A percentile compares a stretch with the other conserved stretches of the same genome.
These are phyloP conservation scores for Plectosphaerella cucumerina DNA, from an alignment of 2,329 filamentous ascomycete species.

Conservation along the genomic window DNA sequence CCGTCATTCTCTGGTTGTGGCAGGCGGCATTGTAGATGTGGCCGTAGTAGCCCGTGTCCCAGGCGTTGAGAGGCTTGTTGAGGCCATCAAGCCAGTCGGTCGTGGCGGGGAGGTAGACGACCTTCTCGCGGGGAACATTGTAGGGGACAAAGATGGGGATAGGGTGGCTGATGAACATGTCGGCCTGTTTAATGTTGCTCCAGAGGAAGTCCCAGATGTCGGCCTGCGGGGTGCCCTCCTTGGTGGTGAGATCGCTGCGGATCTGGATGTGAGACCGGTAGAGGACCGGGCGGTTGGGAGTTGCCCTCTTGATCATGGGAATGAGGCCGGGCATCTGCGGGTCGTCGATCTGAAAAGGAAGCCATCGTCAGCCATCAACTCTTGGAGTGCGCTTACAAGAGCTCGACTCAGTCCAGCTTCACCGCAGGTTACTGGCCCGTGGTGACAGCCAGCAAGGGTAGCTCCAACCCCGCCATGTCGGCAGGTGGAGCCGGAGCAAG, in stretches of 20 bases:
- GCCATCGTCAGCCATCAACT: neutral
- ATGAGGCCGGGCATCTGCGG: slow-evolving; percentile 81
- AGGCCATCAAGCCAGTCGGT: slow-evolving; percentile 82
- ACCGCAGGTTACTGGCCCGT: no score
- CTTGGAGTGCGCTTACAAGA: no score
- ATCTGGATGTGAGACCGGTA: slow-evolving; percentile 84
- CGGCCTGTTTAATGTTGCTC: slow-evolving; percentile 64
- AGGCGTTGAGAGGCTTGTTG: slow-evolving; percentile 69
- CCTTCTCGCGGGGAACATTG: slow-evolving; percentile 60
- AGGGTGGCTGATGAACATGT: slow-evolving; percentile 80
- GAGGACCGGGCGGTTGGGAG: slow-evolving; percentile 70
- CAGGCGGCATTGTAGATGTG: slow-evolving; percentile 66
- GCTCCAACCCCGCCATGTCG: no score
- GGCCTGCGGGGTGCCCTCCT: slow-evolving; percentile 60
- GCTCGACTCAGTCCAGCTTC: no score
- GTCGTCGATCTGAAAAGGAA: slow-evolving; percentile 59
- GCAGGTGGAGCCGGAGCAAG: neutral
- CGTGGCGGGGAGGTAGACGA: slow-evolving; percentile 74
- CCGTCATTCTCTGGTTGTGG: slow-evolving; percentile 55
- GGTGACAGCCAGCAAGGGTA: no score
- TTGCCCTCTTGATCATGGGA: slow-evolving; percentile 65
- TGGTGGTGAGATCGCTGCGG: slow-evolving; percentile 65
- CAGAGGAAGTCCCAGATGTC: slow-evolving; percentile 75
- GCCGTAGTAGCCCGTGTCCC: slow-evolving; percentile 70
- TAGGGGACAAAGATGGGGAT: slow-evolving; percentile 71